Conservation (phyloP, 306 rosid species). For the Prinsepia uniflora region DNA sequence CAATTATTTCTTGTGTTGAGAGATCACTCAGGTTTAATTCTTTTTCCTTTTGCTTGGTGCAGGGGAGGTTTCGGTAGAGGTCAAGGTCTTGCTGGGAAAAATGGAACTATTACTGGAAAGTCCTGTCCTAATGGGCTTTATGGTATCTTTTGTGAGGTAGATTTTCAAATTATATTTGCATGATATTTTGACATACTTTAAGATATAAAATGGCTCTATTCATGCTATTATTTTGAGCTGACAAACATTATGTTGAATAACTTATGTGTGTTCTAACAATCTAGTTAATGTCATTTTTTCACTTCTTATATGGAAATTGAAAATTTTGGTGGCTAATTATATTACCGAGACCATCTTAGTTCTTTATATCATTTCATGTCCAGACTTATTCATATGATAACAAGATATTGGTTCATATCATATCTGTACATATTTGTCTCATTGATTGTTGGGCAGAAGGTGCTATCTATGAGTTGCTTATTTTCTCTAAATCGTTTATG, state of each 20-base stretch:
- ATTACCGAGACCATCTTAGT: background rate
- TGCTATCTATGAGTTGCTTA: conserved; percentile 2
- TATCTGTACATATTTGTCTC: background rate
- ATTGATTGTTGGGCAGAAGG: background rate
- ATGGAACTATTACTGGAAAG: conserved; percentile 76
- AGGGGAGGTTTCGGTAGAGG: conserved; percentile 93
- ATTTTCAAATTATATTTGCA: conserved; percentile 15
- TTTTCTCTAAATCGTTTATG: background rate
- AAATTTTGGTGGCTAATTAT: background rate
- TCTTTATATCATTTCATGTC: background rate
- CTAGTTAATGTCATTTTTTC: conserved; percentile 10
- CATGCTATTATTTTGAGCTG: background rate
- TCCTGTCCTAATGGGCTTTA: conserved; percentile 86
- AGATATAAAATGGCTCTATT: background rate
- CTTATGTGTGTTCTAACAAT: background rate
- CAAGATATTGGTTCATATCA: conserved; percentile 4
- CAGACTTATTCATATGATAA: background rate
- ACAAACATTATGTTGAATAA: background rate
- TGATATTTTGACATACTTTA: conserved; percentile 3
- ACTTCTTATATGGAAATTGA: background rate
- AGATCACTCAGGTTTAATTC: conserved; percentile 9
- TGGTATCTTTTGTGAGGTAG: conserved; percentile 89
- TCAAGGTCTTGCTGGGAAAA: conserved; percentile 72
- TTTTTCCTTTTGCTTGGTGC: conserved; percentile 21
- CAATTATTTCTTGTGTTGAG: background rate